These are phyloP conservation scores for Medicago lupulina DNA, from an alignment of 306 rosid species.

Conservation along the genomic window DNA sequence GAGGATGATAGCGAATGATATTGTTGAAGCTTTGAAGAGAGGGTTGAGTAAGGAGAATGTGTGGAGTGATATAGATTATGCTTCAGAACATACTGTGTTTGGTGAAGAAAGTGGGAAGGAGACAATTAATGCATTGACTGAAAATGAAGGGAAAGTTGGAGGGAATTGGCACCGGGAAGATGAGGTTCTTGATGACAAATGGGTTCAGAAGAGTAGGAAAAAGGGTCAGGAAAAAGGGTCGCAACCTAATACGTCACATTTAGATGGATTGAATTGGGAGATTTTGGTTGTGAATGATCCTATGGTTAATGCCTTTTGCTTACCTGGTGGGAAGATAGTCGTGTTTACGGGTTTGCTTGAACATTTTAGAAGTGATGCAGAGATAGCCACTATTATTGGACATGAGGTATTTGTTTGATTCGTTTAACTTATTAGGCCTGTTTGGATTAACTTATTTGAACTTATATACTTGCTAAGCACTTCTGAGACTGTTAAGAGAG, in stretches of 20 bases:
- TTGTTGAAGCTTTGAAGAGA: constrained; percentile 71
- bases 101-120: constrained; percentile 48
- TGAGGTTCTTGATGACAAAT: constrained; percentile 78
- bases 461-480: neutral
- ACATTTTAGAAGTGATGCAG: constrained; percentile 74
- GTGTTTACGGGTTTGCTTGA: constrained; percentile 81
- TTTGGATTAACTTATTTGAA: neutral
- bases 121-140: constrained; percentile 54
- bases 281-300: constrained; percentile 80
- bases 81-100: constrained; percentile 51
- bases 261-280: constrained; percentile 93
- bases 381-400: constrained; percentile 82
- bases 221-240: constrained; percentile 55
- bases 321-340: constrained; percentile 95
- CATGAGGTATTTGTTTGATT: constrained; percentile 68
- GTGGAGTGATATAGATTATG: constrained; percentile 79
- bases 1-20: constrained; percentile 68
- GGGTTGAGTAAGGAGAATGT: constrained; percentile 66
- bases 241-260: constrained; percentile 61
- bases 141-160: constrained; percentile 47
- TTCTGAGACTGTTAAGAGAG: neutral
- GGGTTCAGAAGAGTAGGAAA: constrained; percentile 75
- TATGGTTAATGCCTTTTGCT: constrained; percentile 72
- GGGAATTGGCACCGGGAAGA: constrained; percentile 69
- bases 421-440: neutral